A percentile compares a stretch with the other conserved stretches of the same genome.
phyloP scores from a whole-genome alignment of 371 early-diverging fungal species.

The Rhizopus arrhizus region DNA sequence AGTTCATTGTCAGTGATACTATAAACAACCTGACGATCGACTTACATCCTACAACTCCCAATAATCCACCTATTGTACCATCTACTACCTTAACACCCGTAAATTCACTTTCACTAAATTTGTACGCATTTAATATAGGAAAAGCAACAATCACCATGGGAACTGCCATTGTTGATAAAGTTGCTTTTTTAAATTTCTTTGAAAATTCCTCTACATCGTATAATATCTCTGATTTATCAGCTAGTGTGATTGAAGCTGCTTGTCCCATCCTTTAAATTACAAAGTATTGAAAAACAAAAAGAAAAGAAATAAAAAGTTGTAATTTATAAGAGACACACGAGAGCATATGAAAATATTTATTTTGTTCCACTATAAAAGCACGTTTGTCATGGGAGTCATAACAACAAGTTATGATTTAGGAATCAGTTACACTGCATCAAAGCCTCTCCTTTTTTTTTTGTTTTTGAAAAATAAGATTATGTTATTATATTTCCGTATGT shows the following conservation, averaged over 20 bases:
- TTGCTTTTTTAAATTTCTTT: slow-evolving; percentile 39
- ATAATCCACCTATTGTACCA: slow-evolving; percentile 46
- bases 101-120: slow-evolving; percentile 41
- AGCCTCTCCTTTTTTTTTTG: background rate
- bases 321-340: background rate
- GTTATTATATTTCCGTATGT: background rate
- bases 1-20: background rate
- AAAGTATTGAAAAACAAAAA: background rate
- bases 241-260: slow-evolving; percentile 33
- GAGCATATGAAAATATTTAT: background rate
- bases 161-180: slow-evolving; percentile 42
- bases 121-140: slow-evolving; percentile 51
- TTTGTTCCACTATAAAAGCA: too few species aligned
- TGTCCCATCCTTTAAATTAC: slow-evolving; percentile 26
- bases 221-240: slow-evolving; percentile 27
- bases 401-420: too few species aligned
- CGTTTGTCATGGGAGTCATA: too few species aligned
- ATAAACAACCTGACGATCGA: background rate
- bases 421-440: background rate
- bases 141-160: slow-evolving; percentile 55
- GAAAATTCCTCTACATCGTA: slow-evolving; percentile 33
- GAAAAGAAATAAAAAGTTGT: background rate
- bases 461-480: too few species aligned
- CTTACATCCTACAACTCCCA: slow-evolving; percentile 54
- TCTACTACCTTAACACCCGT: slow-evolving; percentile 50